These are phyloP conservation scores for Allium fistulosum DNA, from an alignment of 106 monocot species.

Conservation along the genomic window DNA sequence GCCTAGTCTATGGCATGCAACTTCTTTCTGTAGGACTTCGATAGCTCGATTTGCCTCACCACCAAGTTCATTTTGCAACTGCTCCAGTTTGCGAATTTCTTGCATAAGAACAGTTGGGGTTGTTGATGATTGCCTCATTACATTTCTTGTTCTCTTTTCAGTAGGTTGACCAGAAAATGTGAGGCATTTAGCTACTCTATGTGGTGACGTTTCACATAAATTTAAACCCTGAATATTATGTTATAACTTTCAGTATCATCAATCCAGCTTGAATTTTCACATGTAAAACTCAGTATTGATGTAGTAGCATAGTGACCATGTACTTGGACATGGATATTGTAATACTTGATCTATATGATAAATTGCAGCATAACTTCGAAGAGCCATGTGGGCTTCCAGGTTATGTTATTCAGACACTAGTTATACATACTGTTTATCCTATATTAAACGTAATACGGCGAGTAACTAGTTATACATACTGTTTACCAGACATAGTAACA, in stretches of 20 bases:
- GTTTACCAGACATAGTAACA: too few relatives aligned
- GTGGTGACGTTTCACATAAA: conserved; percentile 25
- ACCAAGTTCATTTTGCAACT: conserved; percentile 78
- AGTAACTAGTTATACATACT: too few relatives aligned
- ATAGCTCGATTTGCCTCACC: conserved; percentile 80
- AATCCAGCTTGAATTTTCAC: too few relatives aligned
- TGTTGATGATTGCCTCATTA: conserved; percentile 85
- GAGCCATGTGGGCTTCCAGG: too few relatives aligned
- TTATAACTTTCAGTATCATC: too few relatives aligned
- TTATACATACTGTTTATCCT: too few relatives aligned
- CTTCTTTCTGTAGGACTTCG: conserved; percentile 93
- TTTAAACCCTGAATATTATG: not conserved
- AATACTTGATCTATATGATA: too few relatives aligned
- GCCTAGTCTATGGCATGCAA: conserved; percentile 73
- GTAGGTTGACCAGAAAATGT: conserved; percentile 50
- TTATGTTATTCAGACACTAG: too few relatives aligned
- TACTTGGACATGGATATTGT: too few relatives aligned
- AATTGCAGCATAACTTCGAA: too few relatives aligned
- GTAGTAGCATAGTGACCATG: not conserved
- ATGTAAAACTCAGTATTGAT: not conserved
- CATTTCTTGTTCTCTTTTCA: conserved; percentile 23
- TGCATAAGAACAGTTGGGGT: conserved; percentile 71
- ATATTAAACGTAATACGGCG: too few relatives aligned
- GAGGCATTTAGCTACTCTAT: conserved; percentile 51
- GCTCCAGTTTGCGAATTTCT: conserved; percentile 94